phyloP scores from a whole-genome alignment of 192 early-diverging fungal species.

The Rhizoclosmatium sp. region DNA sequence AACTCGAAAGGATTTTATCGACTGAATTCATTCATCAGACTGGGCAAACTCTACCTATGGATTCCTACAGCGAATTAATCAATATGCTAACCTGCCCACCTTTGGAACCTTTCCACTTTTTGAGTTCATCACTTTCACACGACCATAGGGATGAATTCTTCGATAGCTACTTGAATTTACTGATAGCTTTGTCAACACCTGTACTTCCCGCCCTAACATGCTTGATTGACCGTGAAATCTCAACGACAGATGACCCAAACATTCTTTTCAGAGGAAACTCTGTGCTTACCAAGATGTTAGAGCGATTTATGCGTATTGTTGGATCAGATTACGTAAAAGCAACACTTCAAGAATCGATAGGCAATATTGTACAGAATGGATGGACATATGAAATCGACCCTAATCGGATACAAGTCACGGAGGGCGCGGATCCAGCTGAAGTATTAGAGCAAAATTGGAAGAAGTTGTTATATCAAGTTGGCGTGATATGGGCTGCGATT shows the following conservation, averaged over 20 bases:
- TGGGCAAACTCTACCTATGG: slow-evolving; percentile 36
- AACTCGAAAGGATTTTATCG: slow-evolving; percentile 6
- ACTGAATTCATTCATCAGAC: slow-evolving; percentile 3
- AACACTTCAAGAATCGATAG: slow-evolving; percentile 47
- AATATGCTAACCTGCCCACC: slow-evolving; percentile 46
- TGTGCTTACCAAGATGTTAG: slow-evolving; percentile 62
- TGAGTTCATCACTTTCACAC: slow-evolving; percentile 41
- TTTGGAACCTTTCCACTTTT: slow-evolving; percentile 43
- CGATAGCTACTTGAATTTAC: slow-evolving; percentile 45
- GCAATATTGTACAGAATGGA: slow-evolving; percentile 27
- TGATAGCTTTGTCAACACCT: slow-evolving; percentile 45
- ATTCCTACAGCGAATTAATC: slow-evolving; percentile 36
- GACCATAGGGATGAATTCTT: slow-evolving; percentile 53
- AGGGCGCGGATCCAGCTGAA: slow-evolving; percentile 37
- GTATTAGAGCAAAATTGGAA: slow-evolving; percentile 42
- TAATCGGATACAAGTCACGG: slow-evolving; percentile 34
- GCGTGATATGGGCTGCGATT: slow-evolving; percentile 53
- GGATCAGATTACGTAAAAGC: slow-evolving; percentile 53
- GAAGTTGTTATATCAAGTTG: slow-evolving; percentile 42
- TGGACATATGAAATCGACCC: slow-evolving; percentile 24
- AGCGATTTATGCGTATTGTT: slow-evolving; percentile 66
- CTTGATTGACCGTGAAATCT: slow-evolving; percentile 33
- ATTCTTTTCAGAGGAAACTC: slow-evolving; percentile 67
- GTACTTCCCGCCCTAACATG: slow-evolving; percentile 30
- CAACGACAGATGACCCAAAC: slow-evolving; percentile 55